Conservation (phyloP, 1,284 basidiomycete species). For the Pseudozyma pruni region DNA sequence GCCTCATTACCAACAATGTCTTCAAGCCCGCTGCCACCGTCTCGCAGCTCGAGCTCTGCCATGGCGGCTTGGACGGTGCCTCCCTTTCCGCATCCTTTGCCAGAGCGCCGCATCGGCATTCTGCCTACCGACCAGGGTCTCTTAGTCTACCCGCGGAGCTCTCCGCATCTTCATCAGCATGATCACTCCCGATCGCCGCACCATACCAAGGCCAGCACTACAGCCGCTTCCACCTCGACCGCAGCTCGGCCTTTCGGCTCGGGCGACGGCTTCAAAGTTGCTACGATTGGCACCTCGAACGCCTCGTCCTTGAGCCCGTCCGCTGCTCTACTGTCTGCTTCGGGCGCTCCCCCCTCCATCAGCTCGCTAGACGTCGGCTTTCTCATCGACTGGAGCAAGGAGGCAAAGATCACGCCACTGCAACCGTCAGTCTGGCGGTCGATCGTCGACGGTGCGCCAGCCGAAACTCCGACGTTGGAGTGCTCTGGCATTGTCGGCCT, state of each 20-base stretch:
- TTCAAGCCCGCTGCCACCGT: conserved; percentile 10
- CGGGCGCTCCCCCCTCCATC: conserved; percentile 8
- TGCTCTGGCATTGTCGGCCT: conserved; percentile 54
- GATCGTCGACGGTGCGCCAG: conserved; percentile 8
- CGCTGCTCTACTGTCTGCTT: background rate
- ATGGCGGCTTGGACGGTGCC: conserved; percentile 46
- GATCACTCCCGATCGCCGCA: conserved; percentile 13
- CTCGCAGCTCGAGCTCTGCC: conserved; percentile 28
- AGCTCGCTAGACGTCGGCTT: conserved; percentile 41
- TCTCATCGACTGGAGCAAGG: conserved; percentile 42
- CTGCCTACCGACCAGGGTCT: conserved; percentile 41
- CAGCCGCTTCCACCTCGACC: conserved; percentile 2
- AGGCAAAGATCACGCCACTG: conserved; percentile 29
- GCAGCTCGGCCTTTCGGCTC: conserved; percentile 24
- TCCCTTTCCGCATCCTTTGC: conserved; percentile 51
- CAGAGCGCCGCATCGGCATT: conserved; percentile 44
- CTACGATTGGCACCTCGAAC: conserved; percentile 26
- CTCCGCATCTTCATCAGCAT: conserved; percentile 1
- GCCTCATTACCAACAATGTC: conserved; percentile 18
- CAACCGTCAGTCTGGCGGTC: conserved; percentile 21
- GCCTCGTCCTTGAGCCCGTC: conserved; percentile 10
- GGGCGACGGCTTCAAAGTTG: conserved; percentile 42
- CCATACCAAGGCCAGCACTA: conserved; percentile 16
- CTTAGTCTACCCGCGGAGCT: conserved; percentile 41
- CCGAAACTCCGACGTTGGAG: conserved; percentile 19